Conservation (phyloP, 2,329 filamentous ascomycete species). For the Beauveria sp. region DNA sequence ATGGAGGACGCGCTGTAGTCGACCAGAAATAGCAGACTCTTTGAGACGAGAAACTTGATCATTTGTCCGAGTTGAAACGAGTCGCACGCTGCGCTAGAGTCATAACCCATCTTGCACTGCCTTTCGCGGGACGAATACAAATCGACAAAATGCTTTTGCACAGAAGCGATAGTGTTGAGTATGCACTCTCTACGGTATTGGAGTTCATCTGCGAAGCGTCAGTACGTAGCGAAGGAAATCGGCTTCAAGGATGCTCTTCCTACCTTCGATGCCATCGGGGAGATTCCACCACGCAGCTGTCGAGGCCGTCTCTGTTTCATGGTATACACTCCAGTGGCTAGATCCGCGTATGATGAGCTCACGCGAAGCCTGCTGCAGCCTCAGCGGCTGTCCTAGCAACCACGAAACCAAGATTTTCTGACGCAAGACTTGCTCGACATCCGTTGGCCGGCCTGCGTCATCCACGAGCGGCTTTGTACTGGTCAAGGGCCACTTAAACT, state of each 20-base stretch:
- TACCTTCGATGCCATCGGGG: slow-evolving; percentile 59
- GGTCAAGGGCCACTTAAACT: slow-evolving; percentile 48
- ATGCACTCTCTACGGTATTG: slow-evolving; percentile 58
- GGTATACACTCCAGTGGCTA: slow-evolving; percentile 43
- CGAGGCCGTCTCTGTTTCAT: slow-evolving; percentile 18
- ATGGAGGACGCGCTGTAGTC: slow-evolving; percentile 46
- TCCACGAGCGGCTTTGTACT: slow-evolving; percentile 27
- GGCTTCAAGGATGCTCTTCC: slow-evolving; percentile 14
- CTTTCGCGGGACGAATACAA: slow-evolving; percentile 59
- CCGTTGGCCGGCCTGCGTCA: slow-evolving; percentile 30
- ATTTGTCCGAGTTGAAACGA: slow-evolving; percentile 74
- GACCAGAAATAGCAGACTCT: slow-evolving; percentile 52
- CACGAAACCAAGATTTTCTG: slow-evolving; percentile 63
- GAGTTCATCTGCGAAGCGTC: slow-evolving; percentile 47
- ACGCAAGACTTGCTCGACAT: slow-evolving; percentile 57
- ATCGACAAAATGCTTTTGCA: slow-evolving; percentile 59
- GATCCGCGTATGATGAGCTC: slow-evolving; percentile 63
- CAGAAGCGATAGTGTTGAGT: slow-evolving; percentile 60
- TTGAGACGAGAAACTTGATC: slow-evolving; percentile 59
- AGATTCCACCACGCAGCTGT: slow-evolving; percentile 64
- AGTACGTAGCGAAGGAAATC: background rate
- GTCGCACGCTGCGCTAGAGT: slow-evolving; percentile 64
- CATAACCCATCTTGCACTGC: slow-evolving; percentile 69
- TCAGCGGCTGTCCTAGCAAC: slow-evolving; percentile 54
- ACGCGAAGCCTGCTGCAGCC: slow-evolving; percentile 53